Percentiles rank a stretch among this genome's conserved stretches.
These are phyloP conservation scores for Trametes polyzona DNA, from an alignment of 1,284 basidiomycete species.

Conservation along the genomic window DNA sequence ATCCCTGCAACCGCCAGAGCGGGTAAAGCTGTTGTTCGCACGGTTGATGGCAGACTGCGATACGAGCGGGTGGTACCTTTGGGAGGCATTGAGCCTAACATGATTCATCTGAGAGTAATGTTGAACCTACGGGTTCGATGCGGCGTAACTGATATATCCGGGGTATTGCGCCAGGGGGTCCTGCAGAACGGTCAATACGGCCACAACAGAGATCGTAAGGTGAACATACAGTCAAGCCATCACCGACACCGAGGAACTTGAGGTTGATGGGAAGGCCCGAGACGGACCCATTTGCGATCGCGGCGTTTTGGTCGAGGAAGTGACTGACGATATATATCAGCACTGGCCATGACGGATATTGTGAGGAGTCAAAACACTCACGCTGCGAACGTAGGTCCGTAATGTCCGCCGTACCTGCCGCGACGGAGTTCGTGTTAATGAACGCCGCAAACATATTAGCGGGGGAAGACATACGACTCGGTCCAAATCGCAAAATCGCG, in stretches of 20 bases:
- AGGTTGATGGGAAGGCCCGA: constrained; percentile 58
- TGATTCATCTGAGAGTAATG: neutral
- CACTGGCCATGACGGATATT: neutral
- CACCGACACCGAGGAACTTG: constrained; percentile 65
- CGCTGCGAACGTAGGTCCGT: constrained; percentile 65
- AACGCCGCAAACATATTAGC: neutral
- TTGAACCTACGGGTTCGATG: constrained; percentile 45
- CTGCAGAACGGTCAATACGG: constrained; percentile 30
- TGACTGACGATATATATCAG: constrained; percentile 38
- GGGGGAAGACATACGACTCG: constrained; percentile 48
- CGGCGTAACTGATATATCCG: constrained; percentile 58
- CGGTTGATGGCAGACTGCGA: constrained; percentile 42
- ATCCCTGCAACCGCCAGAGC: constrained; percentile 51
- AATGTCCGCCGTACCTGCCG: constrained; percentile 62
- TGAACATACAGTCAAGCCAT: constrained; percentile 56
- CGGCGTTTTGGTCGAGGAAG: constrained; percentile 64
- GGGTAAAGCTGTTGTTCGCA: constrained; percentile 50
- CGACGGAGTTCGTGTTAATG: neutral
- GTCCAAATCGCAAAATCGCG: constrained; percentile 65
- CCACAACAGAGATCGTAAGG: neutral
- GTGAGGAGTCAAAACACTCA: constrained; percentile 35
- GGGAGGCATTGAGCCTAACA: neutral
- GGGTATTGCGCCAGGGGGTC: constrained; percentile 63
- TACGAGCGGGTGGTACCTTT: constrained; percentile 54
- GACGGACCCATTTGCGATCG: constrained; percentile 51